Conservation (phyloP, 495 filamentous ascomycete species). For the Aspergillus mulundensis region DNA sequence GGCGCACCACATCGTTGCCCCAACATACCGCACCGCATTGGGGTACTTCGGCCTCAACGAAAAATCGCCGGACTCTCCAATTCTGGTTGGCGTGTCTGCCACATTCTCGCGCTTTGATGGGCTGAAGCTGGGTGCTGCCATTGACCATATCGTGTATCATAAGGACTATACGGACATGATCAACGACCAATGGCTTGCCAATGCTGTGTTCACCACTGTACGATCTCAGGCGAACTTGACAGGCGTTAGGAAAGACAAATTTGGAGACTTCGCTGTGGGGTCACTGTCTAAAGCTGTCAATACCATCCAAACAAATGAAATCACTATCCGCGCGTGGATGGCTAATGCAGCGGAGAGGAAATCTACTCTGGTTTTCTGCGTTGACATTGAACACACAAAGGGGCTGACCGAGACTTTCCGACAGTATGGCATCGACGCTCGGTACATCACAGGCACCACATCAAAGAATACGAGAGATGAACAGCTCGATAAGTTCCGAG, state of each 20-base stretch:
- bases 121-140: constrained; percentile 75
- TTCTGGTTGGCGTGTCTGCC: constrained; percentile 87
- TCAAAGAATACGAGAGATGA: constrained; percentile 57
- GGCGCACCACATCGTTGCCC: constrained; percentile 94
- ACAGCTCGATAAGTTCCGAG: constrained; percentile 67
- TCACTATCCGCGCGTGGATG: constrained; percentile 81
- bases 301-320: constrained; percentile 68
- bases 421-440: constrained; percentile 72
- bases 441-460: constrained; percentile 78
- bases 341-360: constrained; percentile 66
- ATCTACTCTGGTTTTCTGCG: constrained; percentile 91
- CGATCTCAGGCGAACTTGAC: constrained; percentile 73
- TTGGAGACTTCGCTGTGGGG: constrained; percentile 73
- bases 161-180: constrained; percentile 98
- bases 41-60: constrained; percentile 68
- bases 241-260: constrained; percentile 55
- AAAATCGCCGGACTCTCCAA: constrained; percentile 51
- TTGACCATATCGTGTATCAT: constrained; percentile 97
- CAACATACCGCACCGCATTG: constrained; percentile 67
- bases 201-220: constrained; percentile 92
- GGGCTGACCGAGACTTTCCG: constrained; percentile 73
- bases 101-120: constrained; percentile 90
- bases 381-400: constrained; percentile 75
- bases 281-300: constrained; percentile 79
- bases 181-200: constrained; percentile 73